phyloP scores from a whole-genome alignment of 75 land plant genomes.

The Pseudotsuga menziesii region DNA sequence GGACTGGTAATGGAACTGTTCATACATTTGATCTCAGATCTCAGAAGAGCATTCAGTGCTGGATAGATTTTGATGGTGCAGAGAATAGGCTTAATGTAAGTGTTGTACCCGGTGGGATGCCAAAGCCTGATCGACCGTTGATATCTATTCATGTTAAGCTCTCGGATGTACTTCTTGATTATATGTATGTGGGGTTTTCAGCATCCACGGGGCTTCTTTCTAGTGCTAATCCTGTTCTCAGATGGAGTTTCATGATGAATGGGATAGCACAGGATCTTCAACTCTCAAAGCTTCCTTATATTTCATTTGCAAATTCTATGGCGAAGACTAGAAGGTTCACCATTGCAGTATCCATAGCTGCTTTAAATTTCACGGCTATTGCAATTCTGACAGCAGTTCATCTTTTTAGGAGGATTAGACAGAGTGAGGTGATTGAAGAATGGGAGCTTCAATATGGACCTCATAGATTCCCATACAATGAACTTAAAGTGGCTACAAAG shows the following conservation, averaged over 20 bases:
- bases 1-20: not conserved
- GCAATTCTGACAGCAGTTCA: too few relatives aligned
- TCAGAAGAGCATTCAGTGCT: conserved; percentile 18
- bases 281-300: conserved; percentile 10
- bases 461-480: conserved; percentile 25
- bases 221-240: conserved; percentile 12
- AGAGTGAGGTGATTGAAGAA: conserved; percentile 7
- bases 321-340: too few relatives aligned
- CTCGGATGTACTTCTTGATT: conserved; percentile 10
- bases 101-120: conserved; percentile 1
- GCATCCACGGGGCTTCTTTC: conserved; percentile 29
- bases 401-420: not conserved
- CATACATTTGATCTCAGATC: conserved; percentile 18
- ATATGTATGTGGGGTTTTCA: conserved; percentile 46
- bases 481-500: conserved; percentile 27
- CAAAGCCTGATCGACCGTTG: conserved; percentile 16
- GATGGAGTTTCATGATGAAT: conserved; percentile 30
- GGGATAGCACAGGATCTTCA: conserved; percentile 15
- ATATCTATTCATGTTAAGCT: conserved; percentile 18
- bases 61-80: conserved; percentile 23
- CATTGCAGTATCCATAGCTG: not conserved
- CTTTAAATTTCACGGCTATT: not conserved
- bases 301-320: not conserved
- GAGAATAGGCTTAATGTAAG: conserved; percentile 10
- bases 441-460: conserved; percentile 24